phyloP scores from a whole-genome alignment of 1,139 yeast genomes.

The Ashbya aceris region DNA sequence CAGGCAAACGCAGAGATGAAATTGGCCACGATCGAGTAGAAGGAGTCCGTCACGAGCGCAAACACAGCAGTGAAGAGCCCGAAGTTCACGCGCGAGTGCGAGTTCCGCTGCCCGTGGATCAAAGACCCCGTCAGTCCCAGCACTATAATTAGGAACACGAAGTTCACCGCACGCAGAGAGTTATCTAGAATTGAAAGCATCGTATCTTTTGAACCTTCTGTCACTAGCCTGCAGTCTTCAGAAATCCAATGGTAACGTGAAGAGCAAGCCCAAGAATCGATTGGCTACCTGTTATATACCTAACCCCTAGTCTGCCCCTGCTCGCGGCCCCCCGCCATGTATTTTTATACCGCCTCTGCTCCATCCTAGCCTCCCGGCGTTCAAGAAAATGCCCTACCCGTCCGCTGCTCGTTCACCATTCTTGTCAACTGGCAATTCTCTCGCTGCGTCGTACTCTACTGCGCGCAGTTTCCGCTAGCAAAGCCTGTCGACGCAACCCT shows the following conservation, averaged over 20 bases:
- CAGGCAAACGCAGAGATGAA: conserved; percentile 74
- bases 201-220: conserved; percentile 1
- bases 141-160: conserved; percentile 62
- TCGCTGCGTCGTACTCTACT: too few species aligned
- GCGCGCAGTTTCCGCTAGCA: too few species aligned
- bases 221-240: neutral
- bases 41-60: conserved; percentile 67
- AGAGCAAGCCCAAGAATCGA: too few species aligned
- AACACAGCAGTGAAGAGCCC: conserved; percentile 81
- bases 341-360: too few species aligned
- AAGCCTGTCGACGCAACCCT: too few species aligned
- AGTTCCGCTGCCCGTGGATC: conserved; percentile 50
- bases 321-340: too few species aligned
- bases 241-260: neutral
- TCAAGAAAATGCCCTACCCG: too few species aligned
- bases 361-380: too few species aligned
- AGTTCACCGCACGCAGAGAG: conserved; percentile 63
- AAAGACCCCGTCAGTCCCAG: conserved; percentile 82
- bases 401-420: too few species aligned
- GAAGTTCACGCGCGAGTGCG: conserved; percentile 73
- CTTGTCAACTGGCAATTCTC: too few species aligned
- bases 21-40: conserved; percentile 74
- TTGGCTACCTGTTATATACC: neutral
- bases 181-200: conserved; percentile 52
- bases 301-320: neutral